Base-by-base conservation (phyloP, 331 rosid genomes). In the Acacia pycnantha region DNA sequence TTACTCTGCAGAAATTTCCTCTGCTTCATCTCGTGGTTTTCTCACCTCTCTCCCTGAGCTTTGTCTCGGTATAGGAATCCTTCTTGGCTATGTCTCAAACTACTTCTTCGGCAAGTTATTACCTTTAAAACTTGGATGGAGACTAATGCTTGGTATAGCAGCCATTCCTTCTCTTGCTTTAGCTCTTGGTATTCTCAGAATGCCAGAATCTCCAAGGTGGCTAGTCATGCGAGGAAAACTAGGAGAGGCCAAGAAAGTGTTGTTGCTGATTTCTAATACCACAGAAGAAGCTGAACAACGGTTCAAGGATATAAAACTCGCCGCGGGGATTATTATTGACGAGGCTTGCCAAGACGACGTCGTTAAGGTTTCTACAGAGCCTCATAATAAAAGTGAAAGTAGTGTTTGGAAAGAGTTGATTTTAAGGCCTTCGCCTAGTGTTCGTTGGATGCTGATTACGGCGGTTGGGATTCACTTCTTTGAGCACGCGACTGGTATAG, bases 191-290 rank as follows among this genome's bases (percentile, higher is more conserved):
- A 74, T 89, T 35, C 67, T 88, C 6, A 77, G 44, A 79, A 83
- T 91, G 93, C 93, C 95, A 6, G 95, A 91, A 69, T 91, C 95
- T 0, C 95, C 95, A 8, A 77, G 95, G 26, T 91, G 95, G 95
- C 62, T 91, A 10, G 88, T 85, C 10, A 48, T 89, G 85, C 92
- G 84, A 51, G 93, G 95, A 18, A 87, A 86, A 4, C 27, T 91
- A 11, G 89, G 74, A 5, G 85, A 86, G 2, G 90, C 95, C 15
- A 84, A 59, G 80, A 53, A 76, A 15, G 76, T 84, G 21, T 82
- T 89, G 6, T 0, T 43, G 21, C 47, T 61, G 47, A 80, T 89
- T 8, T 89, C 82, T 1, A 87, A 81, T 15, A 53, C 93, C 35
- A 18, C 84, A 41, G 70, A 88, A 64, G 95, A 91, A 79, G 95